Percentiles rank a stretch among this genome's conserved stretches.
Evolutionary conservation across 2,329 filamentous ascomycete genomes (phyloP).

Genomic region (Aspergillus felis): DNA sequence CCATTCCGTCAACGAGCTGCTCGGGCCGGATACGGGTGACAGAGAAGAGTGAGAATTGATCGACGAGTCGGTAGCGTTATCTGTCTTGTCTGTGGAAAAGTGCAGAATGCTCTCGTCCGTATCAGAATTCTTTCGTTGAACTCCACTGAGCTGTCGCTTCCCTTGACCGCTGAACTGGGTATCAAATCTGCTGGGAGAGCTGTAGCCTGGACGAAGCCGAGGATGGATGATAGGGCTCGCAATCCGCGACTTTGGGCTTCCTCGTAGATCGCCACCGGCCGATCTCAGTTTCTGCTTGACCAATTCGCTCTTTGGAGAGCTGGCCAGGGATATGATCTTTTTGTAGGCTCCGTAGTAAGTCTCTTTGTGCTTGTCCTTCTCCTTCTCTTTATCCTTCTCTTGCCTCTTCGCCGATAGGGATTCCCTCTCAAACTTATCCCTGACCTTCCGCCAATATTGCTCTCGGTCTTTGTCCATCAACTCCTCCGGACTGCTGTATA

Average conservation of each 20-base stretch:
- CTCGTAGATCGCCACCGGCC: slow-evolving; percentile 3
- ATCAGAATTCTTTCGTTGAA: slow-evolving; percentile 34
- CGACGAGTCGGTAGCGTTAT: slow-evolving; percentile 22
- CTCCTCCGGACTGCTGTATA: slow-evolving; percentile 9
- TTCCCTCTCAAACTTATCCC: slow-evolving; percentile 24
- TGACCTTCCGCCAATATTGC: slow-evolving; percentile 26
- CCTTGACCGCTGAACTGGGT: slow-evolving; percentile 10
- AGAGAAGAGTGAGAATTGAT: slow-evolving; percentile 25
- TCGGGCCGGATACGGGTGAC: slow-evolving; percentile 28
- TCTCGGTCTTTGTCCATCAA: slow-evolving; percentile 21
- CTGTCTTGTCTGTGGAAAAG: slow-evolving; percentile 14
- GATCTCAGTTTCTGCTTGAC: slow-evolving; percentile 18
- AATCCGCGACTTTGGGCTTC: slow-evolving; percentile 35
- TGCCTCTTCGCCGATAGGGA: slow-evolving; percentile 10
- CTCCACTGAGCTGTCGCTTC: slow-evolving; percentile 33
- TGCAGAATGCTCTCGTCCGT: slow-evolving; percentile 20
- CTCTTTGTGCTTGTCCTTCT: slow-evolving; percentile 9
- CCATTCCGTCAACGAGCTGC: slow-evolving; percentile 32
- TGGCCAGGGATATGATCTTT: slow-evolving; percentile 20
- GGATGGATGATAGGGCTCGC: slow-evolving; percentile 31
- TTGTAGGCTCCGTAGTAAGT: slow-evolving; percentile 15
- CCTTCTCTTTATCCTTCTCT: slow-evolving; percentile 17
- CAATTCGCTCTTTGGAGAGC: slow-evolving; percentile 16
- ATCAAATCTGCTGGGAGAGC: slow-evolving; percentile 10
- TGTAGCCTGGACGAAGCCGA: slow-evolving; percentile 16